Conservation (phyloP, 345 rosid species). For the Cardamine chenopodiifolia region DNA sequence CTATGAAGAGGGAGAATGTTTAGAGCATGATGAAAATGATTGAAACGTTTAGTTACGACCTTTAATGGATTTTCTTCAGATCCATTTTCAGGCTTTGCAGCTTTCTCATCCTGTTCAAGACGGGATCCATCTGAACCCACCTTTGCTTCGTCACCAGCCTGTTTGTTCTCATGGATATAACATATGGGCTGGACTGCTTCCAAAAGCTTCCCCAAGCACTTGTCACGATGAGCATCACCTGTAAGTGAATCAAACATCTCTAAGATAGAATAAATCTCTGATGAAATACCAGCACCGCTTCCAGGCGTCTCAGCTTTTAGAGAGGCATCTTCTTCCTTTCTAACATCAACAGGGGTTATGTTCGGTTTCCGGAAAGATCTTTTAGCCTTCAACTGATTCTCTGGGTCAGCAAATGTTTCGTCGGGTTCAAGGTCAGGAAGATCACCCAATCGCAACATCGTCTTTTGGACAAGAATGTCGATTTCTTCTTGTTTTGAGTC, state of each 20-base stretch:
- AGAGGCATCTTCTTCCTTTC: conserved; percentile 71
- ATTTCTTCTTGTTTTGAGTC: conserved; percentile 76
- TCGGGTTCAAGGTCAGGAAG: conserved; percentile 66
- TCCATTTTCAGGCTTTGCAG: conserved; percentile 45
- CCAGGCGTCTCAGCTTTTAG: conserved; percentile 80
- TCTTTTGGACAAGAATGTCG: conserved; percentile 74
- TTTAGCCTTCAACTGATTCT: conserved; percentile 53
- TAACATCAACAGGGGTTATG: conserved; percentile 74
- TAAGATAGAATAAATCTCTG: conserved; percentile 63
- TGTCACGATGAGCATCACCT: conserved; percentile 79
- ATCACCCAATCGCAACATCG: conserved; percentile 63
- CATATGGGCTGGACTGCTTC: conserved; percentile 73
- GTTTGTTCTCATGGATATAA: conserved; percentile 46
- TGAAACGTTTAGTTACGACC: conserved; percentile 37
- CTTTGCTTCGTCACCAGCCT: conserved; percentile 49
- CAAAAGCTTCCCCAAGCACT: conserved; percentile 88
- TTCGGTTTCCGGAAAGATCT: conserved; percentile 53
- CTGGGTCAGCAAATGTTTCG: conserved; percentile 51
- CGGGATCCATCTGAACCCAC: conserved; percentile 46
- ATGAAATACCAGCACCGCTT: conserved; percentile 61
- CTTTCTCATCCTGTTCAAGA: conserved; percentile 37
- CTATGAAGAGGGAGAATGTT: conserved; percentile 11
- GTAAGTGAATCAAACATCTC: conserved; percentile 63
- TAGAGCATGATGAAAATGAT: neutral
- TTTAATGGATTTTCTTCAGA: conserved; percentile 53